These are phyloP conservation scores for Kuraishia borneana DNA, from an alignment of 805 yeast species.

Conservation along the genomic window DNA sequence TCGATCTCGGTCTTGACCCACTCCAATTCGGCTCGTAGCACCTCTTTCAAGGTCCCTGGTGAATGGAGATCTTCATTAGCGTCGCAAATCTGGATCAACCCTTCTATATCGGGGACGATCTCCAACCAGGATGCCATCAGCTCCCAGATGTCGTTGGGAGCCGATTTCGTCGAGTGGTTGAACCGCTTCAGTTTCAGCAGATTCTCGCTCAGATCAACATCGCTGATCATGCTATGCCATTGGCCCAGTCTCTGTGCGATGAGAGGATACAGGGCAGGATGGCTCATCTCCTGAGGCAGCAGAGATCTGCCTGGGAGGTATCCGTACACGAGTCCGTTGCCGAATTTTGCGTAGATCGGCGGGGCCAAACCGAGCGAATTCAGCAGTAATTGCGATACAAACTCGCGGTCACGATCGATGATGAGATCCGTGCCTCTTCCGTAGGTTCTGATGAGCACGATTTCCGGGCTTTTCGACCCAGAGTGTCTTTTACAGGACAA, in stretches of 20 bases:
- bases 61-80: constrained; percentile 19
- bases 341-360: constrained; percentile 52
- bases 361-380: constrained; percentile 57
- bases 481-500: constrained; percentile 26
- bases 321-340: constrained; percentile 66
- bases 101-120: constrained; percentile 41
- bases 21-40: constrained; percentile 35
- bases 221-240: constrained; percentile 48
- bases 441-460: constrained; percentile 54
- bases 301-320: constrained; percentile 55
- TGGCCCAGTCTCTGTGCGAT: constrained; percentile 60
- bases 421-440: constrained; percentile 66
- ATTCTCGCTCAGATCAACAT: constrained; percentile 34
- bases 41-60: constrained; percentile 14
- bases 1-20: constrained; percentile 39
- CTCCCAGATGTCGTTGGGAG: constrained; percentile 43
- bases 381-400: constrained; percentile 55
- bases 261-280: constrained; percentile 35
- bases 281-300: constrained; percentile 39
- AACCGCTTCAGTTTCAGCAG: constrained; percentile 25
- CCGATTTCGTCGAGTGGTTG: constrained; percentile 9
- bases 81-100: constrained; percentile 23
- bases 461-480: constrained; percentile 15
- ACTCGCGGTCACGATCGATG: constrained; percentile 66
- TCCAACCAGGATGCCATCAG: constrained; percentile 52